Evolutionary conservation across 140 eudicot genomes (phyloP).

Genomic region (Bidens hawaiensis): DNA sequence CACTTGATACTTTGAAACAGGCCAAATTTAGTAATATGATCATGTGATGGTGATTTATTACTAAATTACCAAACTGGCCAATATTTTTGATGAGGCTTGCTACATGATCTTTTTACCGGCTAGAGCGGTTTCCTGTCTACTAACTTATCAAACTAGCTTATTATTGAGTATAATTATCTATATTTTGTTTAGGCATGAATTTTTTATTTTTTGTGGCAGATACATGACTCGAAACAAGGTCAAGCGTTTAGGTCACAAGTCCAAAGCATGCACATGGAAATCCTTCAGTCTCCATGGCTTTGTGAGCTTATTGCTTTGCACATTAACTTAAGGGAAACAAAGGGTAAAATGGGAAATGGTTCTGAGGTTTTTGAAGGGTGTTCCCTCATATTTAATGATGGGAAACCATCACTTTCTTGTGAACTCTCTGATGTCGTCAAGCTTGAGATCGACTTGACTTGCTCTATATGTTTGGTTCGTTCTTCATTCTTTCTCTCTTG

Average conservation of each 20-base stretch:
- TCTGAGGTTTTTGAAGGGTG: slow-evolving; percentile 23
- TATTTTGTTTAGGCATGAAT: neutral
- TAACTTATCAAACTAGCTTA: no score
- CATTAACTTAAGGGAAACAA: slow-evolving; percentile 37
- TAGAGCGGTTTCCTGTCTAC: no score
- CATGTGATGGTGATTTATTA: no score
- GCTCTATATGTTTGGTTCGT: slow-evolving; percentile 51
- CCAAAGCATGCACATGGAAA: slow-evolving; percentile 42
- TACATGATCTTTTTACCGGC: no score
- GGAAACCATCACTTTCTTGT: slow-evolving; percentile 32
- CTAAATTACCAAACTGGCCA: no score
- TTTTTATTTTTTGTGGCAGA: neutral
- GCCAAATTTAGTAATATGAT: no score
- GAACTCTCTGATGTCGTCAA: slow-evolving; percentile 30
- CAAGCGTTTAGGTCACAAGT: slow-evolving; percentile 34
- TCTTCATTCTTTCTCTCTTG: neutral
- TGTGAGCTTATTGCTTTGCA: slow-evolving; percentile 44
- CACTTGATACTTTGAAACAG: no score
- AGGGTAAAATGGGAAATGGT: slow-evolving; percentile 1
- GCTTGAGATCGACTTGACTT: slow-evolving; percentile 39
- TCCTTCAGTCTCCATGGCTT: slow-evolving; percentile 46
- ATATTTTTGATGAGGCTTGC: no score
- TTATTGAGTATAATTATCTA: no score
- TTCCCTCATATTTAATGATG: slow-evolving; percentile 27
- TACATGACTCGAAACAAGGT: slow-evolving; percentile 35